Percentiles rank a stretch among this genome's conserved stretches.
Conservation (phyloP, 192 early-diverging fungal species). For the Rhizophagus clarus region DNA sequence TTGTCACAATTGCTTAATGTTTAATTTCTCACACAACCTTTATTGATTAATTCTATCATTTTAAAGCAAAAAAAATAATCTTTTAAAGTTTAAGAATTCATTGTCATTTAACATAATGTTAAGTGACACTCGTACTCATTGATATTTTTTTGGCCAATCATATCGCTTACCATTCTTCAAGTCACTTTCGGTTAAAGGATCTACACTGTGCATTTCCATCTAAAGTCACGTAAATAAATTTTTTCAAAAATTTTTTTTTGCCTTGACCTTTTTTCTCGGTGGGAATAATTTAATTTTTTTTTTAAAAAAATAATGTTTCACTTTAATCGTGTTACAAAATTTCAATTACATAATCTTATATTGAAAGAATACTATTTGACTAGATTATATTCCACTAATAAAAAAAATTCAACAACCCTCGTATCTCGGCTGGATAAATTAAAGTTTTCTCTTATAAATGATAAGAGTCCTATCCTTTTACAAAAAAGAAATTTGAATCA, state of each 20-base stretch:
- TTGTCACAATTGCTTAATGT: too few species aligned
- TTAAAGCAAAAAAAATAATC: too few species aligned
- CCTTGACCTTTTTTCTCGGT: not conserved
- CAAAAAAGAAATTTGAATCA: constrained; percentile 29
- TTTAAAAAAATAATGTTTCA: not conserved
- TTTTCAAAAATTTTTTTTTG: not conserved
- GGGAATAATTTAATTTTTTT: not conserved
- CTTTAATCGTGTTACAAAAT: not conserved
- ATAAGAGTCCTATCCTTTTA: not conserved
- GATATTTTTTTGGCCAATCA: too few species aligned
- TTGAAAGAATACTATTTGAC: not conserved
- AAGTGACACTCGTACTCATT: too few species aligned
- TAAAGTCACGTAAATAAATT: too few species aligned
- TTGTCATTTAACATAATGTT: too few species aligned
- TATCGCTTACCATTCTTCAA: too few species aligned
- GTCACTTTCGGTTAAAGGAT: too few species aligned
- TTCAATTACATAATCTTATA: not conserved
- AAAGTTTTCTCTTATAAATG: not conserved
- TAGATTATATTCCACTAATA: not conserved
- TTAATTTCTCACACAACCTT: too few species aligned
- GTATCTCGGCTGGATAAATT: not conserved
- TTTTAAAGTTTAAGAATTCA: too few species aligned
- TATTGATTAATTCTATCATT: too few species aligned
- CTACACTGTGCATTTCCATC: too few species aligned
- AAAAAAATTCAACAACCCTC: not conserved